Evolutionary conservation across 2,329 filamentous ascomycete genomes (phyloP).

Genomic region (Fusarium dlaminii): DNA sequence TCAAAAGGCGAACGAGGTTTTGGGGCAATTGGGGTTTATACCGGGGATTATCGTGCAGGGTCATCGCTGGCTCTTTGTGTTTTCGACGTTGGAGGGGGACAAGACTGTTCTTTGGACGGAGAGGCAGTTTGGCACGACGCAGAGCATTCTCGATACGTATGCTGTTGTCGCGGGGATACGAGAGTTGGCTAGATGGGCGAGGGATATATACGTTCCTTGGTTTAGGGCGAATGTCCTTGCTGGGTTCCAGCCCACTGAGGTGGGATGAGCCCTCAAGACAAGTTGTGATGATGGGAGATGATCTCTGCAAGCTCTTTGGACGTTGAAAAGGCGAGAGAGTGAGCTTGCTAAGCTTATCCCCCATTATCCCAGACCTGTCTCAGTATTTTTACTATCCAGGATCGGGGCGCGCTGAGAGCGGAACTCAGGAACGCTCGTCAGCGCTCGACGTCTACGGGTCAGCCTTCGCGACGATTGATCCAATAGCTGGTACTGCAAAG

Average conservation of each 20-base stretch:
- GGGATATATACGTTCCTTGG: constrained; percentile 29
- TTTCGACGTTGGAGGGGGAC: constrained; percentile 16
- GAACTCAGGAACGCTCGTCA: no score
- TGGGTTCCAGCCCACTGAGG: background rate
- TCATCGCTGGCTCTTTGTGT: constrained; percentile 32
- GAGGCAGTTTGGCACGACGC: constrained; percentile 29
- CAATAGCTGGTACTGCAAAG: fast-evolving
- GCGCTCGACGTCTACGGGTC: background rate
- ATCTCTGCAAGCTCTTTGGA: background rate
- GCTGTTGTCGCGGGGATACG: constrained; percentile 27
- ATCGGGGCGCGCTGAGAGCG: background rate
- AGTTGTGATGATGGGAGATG: no score
- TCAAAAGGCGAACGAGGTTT: background rate
- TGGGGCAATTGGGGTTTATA: constrained; percentile 21
- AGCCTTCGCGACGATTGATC: background rate
- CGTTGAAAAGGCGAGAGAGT: fast-evolving
- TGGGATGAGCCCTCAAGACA: background rate
- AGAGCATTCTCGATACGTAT: constrained; percentile 21
- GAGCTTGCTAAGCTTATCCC: fast-evolving
- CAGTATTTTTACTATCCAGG: fast-evolving
- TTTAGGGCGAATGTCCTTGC: constrained; percentile 2
- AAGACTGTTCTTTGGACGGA: constrained; percentile 33
- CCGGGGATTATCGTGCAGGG: constrained; percentile 34
- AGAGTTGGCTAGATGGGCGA: constrained; percentile 17
- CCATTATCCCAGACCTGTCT: fast-evolving